Base-by-base conservation (phyloP, 495 filamentous ascomycete species). In the Thozetella sp. region DNA sequence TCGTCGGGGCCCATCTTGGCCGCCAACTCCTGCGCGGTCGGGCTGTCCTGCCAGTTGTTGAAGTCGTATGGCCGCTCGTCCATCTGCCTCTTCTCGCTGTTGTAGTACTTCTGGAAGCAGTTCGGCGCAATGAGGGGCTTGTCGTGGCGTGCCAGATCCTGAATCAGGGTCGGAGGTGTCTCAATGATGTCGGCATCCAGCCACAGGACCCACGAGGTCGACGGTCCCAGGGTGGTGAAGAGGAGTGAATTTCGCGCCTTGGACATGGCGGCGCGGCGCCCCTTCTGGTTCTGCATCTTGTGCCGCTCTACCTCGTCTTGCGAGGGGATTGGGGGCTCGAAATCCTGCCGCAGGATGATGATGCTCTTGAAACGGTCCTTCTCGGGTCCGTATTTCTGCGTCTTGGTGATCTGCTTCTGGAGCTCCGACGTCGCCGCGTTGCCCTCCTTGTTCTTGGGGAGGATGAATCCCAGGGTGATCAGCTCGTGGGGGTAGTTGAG, bases 121-220 rank as follows among this genome's bases (percentile, higher is more conserved):
- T 99, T 99, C 17, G 95, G 92, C 19, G 95, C 93, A 51, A 97
- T 90, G 50, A 99, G 83, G 3, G 94, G 86, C 66, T 90, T 90
- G 76, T 97, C 83, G 70, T 97, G 93, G 2, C 74, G 70, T 4
- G 95, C 93, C 13, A 99, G 86, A 71, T 99, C 95, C 72, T 99
- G 92, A 65, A 99, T 97, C 13, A 99, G 79, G 3, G 85, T 86
- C 2, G 86, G 74, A 0, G 95, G 95, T 1, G 92, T 93, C 75
- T 99, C 95, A 62, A 98, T 64, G 62, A 99, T 91, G 67, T 99
- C 95, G 24, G 89, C 83, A 67, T 99, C 95, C 24, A 99, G 78
- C 95, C 95, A 99, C 53, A 99, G 80, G 23, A 99, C 93, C 95
- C 95, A 99, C 4, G 91, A 91, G 0, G 93, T 97, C 19, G 85